Evolutionary conservation across 192 early-diverging fungal species (phyloP).

Genomic region (Dissophora ornata): DNA sequence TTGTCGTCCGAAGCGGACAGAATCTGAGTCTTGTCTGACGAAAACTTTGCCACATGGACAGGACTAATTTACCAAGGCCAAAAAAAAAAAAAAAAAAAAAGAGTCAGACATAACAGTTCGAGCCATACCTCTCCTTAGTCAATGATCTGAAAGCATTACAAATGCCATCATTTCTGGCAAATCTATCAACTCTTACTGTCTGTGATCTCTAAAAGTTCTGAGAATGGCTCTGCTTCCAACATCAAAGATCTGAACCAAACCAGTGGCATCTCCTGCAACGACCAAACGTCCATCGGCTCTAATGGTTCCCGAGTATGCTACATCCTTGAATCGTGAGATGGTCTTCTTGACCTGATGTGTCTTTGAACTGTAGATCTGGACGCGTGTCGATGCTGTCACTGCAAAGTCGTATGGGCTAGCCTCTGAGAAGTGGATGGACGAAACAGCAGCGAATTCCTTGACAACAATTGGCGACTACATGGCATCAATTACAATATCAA

Average conservation of each 20-base stretch:
- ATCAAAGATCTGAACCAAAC: conserved; percentile 87
- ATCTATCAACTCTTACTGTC: conserved; percentile 62
- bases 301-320: conserved; percentile 83
- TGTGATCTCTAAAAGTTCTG: conserved; percentile 68
- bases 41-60: conserved; percentile 86
- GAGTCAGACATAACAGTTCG: too few species aligned
- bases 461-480: conserved; percentile 85
- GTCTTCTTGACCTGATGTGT: conserved; percentile 89
- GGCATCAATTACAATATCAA: background rate
- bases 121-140: too few species aligned
- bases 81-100: too few species aligned
- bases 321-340: conserved; percentile 92
- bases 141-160: too few species aligned
- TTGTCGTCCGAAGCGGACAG: conserved; percentile 92
- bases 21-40: conserved; percentile 81
- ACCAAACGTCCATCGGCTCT: conserved; percentile 91
- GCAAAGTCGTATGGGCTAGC: conserved; percentile 88
- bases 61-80: conserved; percentile 64
- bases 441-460: conserved; percentile 89
- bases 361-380: conserved; percentile 91
- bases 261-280: conserved; percentile 92
- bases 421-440: conserved; percentile 85
- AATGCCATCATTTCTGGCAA: too few species aligned
- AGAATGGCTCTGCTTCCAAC: conserved; percentile 74
- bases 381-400: conserved; percentile 88